Conservation (phyloP, 2,329 filamentous ascomycete genomes). For the Aspergillus vadensis region DNA sequence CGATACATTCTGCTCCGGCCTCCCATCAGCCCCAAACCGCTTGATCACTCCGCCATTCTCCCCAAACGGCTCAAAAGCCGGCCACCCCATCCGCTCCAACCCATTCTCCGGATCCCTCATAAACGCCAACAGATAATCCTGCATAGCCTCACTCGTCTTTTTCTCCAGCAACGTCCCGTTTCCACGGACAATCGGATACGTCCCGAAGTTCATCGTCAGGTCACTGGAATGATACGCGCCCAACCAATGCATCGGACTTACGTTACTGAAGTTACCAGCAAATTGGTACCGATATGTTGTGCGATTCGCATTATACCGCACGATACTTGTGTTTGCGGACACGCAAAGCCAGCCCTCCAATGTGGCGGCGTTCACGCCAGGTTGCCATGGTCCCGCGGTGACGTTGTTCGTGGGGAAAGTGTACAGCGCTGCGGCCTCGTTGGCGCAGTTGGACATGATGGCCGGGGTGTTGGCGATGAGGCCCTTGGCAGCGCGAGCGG, state of each 20-base stretch:
- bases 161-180: background rate
- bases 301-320: background rate
- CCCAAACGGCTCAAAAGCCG: background rate
- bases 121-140: slow-evolving; percentile 3
- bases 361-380: background rate
- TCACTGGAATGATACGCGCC: slow-evolving; percentile 3
- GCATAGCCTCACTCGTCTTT: background rate
- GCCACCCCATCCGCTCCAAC: background rate
- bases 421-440: background rate
- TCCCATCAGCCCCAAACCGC: background rate
- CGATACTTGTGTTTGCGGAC: background rate
- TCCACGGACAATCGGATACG: background rate
- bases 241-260: slow-evolving; percentile 2
- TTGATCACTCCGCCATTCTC: background rate
- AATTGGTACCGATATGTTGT: background rate
- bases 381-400: background rate
- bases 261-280: background rate
- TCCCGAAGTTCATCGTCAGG: slow-evolving; percentile 1
- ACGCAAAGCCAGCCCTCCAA: background rate
- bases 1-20: background rate
- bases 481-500: background rate
- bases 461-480: background rate
- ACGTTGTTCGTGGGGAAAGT: background rate
- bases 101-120: background rate
- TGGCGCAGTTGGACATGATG: slow-evolving; percentile 3